These are phyloP conservation scores for Rheum nobile DNA, from an alignment of 148 eudicot species.

Conservation along the genomic window DNA sequence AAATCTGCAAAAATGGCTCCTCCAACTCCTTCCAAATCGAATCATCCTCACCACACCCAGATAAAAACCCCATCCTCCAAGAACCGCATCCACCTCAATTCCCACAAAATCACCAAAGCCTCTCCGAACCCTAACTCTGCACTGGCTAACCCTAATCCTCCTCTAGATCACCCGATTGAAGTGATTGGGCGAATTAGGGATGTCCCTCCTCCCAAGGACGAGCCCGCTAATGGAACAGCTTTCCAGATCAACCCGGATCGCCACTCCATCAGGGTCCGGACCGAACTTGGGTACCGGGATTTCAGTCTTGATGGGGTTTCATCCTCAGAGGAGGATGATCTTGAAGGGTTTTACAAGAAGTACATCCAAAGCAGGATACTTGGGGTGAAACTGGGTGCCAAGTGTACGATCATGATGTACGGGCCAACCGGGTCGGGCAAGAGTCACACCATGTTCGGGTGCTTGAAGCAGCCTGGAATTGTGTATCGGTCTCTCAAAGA, in stretches of 20 bases:
- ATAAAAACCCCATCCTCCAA: slow-evolving; percentile 61
- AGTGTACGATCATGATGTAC: slow-evolving; percentile 92
- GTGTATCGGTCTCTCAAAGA: slow-evolving; percentile 67
- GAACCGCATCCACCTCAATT: slow-evolving; percentile 44
- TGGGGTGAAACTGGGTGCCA: slow-evolving; percentile 85
- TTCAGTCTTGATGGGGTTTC: slow-evolving; percentile 85
- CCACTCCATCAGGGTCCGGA: slow-evolving; percentile 43
- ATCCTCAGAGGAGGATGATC: slow-evolving; percentile 63
- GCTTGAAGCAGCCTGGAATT: slow-evolving; percentile 71
- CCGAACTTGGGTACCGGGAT: slow-evolving; percentile 79
- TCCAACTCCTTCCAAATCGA: slow-evolving; percentile 45
- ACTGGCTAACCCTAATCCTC: slow-evolving; percentile 19
- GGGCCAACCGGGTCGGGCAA: slow-evolving; percentile 99
- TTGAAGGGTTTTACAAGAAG: slow-evolving; percentile 67
- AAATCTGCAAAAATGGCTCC: slow-evolving; percentile 27
- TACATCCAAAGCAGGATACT: slow-evolving; percentile 52
- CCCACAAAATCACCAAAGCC: slow-evolving; percentile 26
- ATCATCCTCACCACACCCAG: slow-evolving; percentile 27
- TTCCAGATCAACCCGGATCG: slow-evolving; percentile 34
- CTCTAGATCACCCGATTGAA: slow-evolving; percentile 80
- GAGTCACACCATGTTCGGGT: slow-evolving; percentile 92
- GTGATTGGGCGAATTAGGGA: slow-evolving; percentile 79
- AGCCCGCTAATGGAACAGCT: slow-evolving; percentile 17
- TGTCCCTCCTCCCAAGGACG: slow-evolving; percentile 31
- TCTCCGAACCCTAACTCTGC: slow-evolving; percentile 46